Conservation (phyloP, 169 alveolate species). For the Plasmodium vivax region DNA sequence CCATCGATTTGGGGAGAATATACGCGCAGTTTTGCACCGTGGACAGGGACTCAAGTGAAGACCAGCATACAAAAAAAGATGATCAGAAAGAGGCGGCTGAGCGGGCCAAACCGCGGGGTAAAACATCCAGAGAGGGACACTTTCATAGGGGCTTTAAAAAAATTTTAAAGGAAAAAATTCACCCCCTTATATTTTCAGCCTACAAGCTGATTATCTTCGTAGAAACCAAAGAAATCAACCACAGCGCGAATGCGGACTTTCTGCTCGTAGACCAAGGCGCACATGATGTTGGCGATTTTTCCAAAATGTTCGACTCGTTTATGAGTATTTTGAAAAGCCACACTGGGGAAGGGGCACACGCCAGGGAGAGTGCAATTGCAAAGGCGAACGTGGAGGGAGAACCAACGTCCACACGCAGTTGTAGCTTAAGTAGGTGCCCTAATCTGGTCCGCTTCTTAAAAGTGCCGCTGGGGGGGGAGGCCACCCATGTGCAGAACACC, state of each 20-base stretch:
- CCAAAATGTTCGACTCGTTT: constrained; percentile 6
- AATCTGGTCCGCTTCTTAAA: neutral
- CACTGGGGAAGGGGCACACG: neutral
- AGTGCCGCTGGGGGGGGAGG: neutral
- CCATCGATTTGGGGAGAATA: constrained; percentile 7
- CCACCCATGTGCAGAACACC: neutral
- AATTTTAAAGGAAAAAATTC: constrained; percentile 45
- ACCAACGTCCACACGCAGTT: neutral
- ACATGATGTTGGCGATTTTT: neutral
- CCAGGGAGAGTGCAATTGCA: neutral
- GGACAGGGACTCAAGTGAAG: neutral
- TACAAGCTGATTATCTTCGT: constrained; percentile 54
- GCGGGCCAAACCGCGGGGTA: neutral
- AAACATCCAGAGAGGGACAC: constrained; percentile 1
- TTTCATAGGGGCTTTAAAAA: constrained; percentile 48
- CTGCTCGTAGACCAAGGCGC: neutral
- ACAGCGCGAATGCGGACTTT: constrained; percentile 9
- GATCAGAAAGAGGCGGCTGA: constrained; percentile 1
- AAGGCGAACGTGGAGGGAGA: neutral
- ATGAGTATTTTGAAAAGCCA: constrained; percentile 8
- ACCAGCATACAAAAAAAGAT: constrained; percentile 1
- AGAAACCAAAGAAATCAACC: constrained; percentile 57
- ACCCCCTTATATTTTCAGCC: constrained; percentile 44
- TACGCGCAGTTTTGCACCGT: constrained; percentile 19
- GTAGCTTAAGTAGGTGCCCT: neutral